Evolutionary conservation across 164 flowering plant genomes (phyloP).

Genomic region (Brasenia schreberi): DNA sequence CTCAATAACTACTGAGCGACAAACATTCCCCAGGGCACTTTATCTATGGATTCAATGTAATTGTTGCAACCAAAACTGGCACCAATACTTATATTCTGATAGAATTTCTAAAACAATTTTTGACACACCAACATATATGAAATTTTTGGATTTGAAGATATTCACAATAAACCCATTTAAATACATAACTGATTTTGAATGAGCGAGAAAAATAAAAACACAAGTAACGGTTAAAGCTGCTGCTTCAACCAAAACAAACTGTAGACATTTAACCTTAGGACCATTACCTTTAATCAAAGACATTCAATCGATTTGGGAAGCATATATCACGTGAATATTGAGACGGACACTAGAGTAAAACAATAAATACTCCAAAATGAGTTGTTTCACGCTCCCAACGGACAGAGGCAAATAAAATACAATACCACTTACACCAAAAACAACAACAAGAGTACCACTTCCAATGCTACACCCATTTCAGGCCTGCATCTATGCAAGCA

Average conservation of each 20-base stretch:
- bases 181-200: not conserved
- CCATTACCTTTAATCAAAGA: not conserved
- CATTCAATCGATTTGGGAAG: not conserved
- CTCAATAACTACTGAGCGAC: no score
- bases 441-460: not conserved
- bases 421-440: no score
- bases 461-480: not conserved
- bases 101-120: no score
- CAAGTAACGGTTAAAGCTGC: not conserved
- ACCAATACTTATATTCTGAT: no score
- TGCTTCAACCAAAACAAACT: not conserved
- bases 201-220: not conserved
- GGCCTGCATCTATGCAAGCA: not conserved
- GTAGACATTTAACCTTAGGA: not conserved
- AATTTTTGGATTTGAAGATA: no score
- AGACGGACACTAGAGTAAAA: not conserved
- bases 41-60: not conserved
- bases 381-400: not conserved
- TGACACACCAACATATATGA: not conserved
- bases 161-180: not conserved
- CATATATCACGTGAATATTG: not conserved
- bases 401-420: not conserved
- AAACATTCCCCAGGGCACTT: no score
- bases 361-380: not conserved
- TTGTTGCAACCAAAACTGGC: not conserved